These are phyloP conservation scores for Juncus effusus DNA, from an alignment of 176 grass and related monocot genomes.

Conservation along the genomic window DNA sequence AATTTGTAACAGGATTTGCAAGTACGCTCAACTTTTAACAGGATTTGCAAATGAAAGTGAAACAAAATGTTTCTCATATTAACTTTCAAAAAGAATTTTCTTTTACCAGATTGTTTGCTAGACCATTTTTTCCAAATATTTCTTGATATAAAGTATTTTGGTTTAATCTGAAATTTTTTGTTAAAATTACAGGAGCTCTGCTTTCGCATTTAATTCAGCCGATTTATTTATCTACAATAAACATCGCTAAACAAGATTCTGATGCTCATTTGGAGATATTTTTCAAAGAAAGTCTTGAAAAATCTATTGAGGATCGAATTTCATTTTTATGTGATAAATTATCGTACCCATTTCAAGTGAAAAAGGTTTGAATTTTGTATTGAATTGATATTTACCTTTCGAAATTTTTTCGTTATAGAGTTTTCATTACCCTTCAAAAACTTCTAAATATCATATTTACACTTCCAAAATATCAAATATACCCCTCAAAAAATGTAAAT, in stretches of 20 bases:
- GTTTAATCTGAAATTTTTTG: conserved; percentile 4
- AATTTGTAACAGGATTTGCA: too few species aligned
- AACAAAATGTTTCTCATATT: too few species aligned
- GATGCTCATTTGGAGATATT: conserved; percentile 35
- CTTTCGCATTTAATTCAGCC: conserved; percentile 66
- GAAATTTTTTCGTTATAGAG: too few species aligned
- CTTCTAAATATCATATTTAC: too few species aligned
- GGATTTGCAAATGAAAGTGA: too few species aligned
- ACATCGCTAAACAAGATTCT: conserved; percentile 40
- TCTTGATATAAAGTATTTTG: background rate
- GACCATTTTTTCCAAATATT: background rate
- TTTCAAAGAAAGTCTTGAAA: conserved; percentile 37
- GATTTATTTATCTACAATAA: conserved; percentile 78
- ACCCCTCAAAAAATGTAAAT: too few species aligned
- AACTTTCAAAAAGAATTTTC: too few species aligned
- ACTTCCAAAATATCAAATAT: too few species aligned
- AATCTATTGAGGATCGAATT: conserved; percentile 40
- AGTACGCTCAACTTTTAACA: too few species aligned
- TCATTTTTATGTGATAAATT: conserved; percentile 28
- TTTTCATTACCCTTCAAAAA: too few species aligned
- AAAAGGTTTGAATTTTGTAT: conserved; percentile 33
- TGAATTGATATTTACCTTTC: too few species aligned
- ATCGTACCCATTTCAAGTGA: conserved; percentile 25
- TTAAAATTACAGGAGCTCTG: conserved; percentile 44
- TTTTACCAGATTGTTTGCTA: too few species aligned